Evolutionary conservation across 2,329 filamentous ascomycete genomes (phyloP).

Genomic region (Pestalotiopsis sp.): DNA sequence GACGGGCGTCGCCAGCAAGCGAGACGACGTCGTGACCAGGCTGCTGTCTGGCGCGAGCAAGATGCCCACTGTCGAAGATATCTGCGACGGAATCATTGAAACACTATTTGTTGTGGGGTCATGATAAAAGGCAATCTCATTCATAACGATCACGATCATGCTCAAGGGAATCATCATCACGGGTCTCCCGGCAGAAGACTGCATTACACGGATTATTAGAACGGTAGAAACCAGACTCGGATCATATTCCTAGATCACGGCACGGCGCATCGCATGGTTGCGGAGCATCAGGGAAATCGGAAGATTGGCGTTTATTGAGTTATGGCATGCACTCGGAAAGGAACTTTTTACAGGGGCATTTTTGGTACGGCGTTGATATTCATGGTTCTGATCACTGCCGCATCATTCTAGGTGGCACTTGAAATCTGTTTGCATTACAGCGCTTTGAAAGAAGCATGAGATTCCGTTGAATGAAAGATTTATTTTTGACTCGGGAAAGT

Average conservation of each 20-base stretch:
- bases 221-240: neutral
- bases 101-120: slow-evolving; percentile 25
- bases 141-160: neutral
- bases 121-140: neutral
- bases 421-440: too few relatives aligned
- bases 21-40: slow-evolving; percentile 17
- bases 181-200: neutral
- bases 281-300: neutral
- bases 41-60: slow-evolving; percentile 22
- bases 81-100: slow-evolving; percentile 33
- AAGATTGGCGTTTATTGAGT: too few relatives aligned
- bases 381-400: too few relatives aligned
- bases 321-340: too few relatives aligned
- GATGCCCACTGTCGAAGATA: slow-evolving; percentile 29
- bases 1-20: slow-evolving; percentile 43
- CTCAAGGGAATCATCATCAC: neutral
- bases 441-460: neutral
- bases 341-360: too few relatives aligned
- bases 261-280: neutral
- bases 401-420: too few relatives aligned
- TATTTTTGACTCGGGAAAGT: neutral
- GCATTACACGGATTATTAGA: neutral
- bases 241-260: neutral
- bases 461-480: neutral
- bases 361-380: too few relatives aligned